Conservation (phyloP, 441 rosid genomes). For the Adansonia madagascariensis region DNA sequence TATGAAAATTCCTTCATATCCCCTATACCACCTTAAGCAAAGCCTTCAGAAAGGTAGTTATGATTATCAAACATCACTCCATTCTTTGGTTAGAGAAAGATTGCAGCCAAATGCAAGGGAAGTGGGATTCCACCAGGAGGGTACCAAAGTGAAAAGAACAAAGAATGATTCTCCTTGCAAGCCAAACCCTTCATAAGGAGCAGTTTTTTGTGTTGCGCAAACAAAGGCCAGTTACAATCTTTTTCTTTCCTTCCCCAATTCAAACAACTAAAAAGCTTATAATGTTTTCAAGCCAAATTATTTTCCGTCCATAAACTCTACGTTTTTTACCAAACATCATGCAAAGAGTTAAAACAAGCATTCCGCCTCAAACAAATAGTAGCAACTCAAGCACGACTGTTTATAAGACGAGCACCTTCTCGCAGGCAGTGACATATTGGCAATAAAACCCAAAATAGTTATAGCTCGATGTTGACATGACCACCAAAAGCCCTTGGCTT, state of each 20-base stretch:
- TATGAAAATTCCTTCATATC: conserved; percentile 9
- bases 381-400: too few relatives aligned
- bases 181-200: not conserved
- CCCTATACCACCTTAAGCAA: not conserved
- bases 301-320: not conserved
- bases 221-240: not conserved
- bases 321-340: not conserved
- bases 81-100: not conserved
- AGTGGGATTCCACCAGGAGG: not conserved
- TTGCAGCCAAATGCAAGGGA: not conserved
- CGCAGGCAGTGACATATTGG: not conserved
- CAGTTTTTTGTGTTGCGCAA: not conserved
- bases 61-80: not conserved
- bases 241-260: conserved; percentile 3
- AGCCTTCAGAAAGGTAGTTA: not conserved
- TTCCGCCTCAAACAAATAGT: not conserved
- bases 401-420: not conserved
- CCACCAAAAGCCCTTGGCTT: not conserved
- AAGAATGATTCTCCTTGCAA: not conserved
- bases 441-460: not conserved
- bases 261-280: not conserved
- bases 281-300: not conserved
- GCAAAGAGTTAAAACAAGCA: not conserved
- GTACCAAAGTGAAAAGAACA: not conserved
- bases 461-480: not conserved